These are phyloP conservation scores for Verbascum thapsus DNA, from an alignment of 257 asterid species.

Conservation along the genomic window DNA sequence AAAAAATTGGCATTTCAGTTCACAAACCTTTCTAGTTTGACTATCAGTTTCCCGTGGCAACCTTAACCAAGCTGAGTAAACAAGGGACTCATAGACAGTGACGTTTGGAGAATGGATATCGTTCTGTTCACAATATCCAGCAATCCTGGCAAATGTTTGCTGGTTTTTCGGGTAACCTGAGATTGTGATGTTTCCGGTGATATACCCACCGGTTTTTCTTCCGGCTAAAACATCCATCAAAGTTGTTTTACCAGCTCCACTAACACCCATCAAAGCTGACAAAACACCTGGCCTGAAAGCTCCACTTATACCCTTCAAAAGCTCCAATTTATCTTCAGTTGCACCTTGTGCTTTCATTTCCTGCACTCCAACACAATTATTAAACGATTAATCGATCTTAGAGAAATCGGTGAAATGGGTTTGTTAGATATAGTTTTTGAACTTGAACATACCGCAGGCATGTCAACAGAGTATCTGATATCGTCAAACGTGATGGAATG, in stretches of 20 bases:
- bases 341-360: slow-evolving; percentile 50
- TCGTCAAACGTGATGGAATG: slow-evolving; percentile 53
- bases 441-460: slow-evolving; percentile 46
- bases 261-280: slow-evolving; percentile 65
- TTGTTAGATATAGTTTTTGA: not conserved
- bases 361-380: slow-evolving; percentile 22
- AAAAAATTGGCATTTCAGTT: not conserved
- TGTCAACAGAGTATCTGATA: slow-evolving; percentile 56
- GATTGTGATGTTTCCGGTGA: slow-evolving; percentile 51
- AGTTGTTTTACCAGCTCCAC: slow-evolving; percentile 68
- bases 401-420: too few relatives aligned
- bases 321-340: slow-evolving; percentile 43
- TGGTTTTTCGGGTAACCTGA: slow-evolving; percentile 60
- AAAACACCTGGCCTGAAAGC: slow-evolving; percentile 59
- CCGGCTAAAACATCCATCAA: slow-evolving; percentile 61
- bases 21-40: slow-evolving; percentile 46
- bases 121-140: slow-evolving; percentile 58
- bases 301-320: slow-evolving; percentile 50
- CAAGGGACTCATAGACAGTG: slow-evolving; percentile 52
- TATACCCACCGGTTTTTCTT: slow-evolving; percentile 60
- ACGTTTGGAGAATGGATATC: slow-evolving; percentile 63
- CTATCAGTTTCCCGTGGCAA: slow-evolving; percentile 48
- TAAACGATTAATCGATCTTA: not conserved
- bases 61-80: slow-evolving; percentile 54
- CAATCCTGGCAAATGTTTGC: slow-evolving; percentile 54